A percentile compares a stretch with the other conserved stretches of the same genome.
phyloP scores from a whole-genome alignment of 1,139 yeast species.

The Arxiozyma telluris region DNA sequence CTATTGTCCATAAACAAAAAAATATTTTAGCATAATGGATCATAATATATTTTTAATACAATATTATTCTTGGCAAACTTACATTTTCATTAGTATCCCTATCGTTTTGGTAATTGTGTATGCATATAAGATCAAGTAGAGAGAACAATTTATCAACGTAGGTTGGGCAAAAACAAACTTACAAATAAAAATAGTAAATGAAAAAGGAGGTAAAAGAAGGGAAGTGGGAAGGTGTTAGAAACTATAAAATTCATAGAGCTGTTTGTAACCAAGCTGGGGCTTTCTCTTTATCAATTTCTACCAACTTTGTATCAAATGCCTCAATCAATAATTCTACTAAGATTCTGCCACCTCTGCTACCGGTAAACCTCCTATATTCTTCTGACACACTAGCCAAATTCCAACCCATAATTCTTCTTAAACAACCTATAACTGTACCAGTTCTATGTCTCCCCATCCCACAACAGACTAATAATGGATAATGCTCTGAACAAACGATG shows the following conservation, averaged over 20 bases:
- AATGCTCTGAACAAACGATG: conserved; percentile 59
- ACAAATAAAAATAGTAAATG: not conserved
- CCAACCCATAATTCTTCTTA: conserved; percentile 90
- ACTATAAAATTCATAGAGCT: conserved; percentile 8
- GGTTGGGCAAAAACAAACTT: not conserved
- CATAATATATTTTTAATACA: too few species aligned
- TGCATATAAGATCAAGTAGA: not conserved
- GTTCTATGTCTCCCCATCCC: conserved; percentile 98
- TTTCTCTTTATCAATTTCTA: conserved; percentile 22
- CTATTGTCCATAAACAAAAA: too few species aligned
- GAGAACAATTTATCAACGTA: not conserved
- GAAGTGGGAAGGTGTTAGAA: not conserved
- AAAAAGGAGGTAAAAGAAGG: not conserved
- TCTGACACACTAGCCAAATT: conserved; percentile 88
- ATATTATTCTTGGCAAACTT: too few species aligned
- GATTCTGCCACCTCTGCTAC: conserved; percentile 84
- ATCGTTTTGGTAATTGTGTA: not conserved
- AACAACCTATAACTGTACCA: conserved; percentile 91
- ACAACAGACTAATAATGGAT: conserved; percentile 85
- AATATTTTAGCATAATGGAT: not conserved
- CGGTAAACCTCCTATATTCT: conserved; percentile 88
- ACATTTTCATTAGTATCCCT: not conserved
- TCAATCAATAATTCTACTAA: conserved; percentile 86
- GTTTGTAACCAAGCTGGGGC: conserved; percentile 30
- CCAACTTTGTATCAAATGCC: conserved; percentile 33